phyloP scores from a whole-genome alignment of 2,329 filamentous ascomycete genomes.

The Tolypocladium ophioglossoides region DNA sequence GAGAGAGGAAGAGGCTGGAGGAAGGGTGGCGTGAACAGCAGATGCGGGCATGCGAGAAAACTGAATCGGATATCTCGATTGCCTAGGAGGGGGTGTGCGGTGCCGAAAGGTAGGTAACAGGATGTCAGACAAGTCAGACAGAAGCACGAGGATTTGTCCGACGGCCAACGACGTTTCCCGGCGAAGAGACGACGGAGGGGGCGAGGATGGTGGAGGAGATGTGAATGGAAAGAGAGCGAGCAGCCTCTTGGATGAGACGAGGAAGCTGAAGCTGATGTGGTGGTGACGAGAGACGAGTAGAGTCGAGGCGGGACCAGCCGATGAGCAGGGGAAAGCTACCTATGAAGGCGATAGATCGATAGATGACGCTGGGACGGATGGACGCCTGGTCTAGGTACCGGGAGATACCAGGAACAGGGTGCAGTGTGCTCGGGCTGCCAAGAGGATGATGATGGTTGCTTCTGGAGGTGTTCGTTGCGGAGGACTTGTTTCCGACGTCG shows the following conservation, averaged over 20 bases:
- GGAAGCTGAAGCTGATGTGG: neutral
- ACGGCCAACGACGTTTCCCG: neutral
- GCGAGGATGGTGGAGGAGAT: neutral
- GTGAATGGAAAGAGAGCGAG: neutral
- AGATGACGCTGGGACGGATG: neutral
- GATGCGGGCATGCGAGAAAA: neutral
- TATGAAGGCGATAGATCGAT: neutral
- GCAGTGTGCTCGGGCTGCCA: neutral
- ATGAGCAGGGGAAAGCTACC: neutral
- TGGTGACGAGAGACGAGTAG: neutral
- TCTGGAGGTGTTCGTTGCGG: neutral
- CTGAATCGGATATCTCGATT: conserved; percentile 5
- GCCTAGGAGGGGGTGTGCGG: neutral
- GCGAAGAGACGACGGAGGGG: neutral
- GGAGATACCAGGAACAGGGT: too few relatives aligned
- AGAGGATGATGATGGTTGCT: neutral
- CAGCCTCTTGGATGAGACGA: neutral
- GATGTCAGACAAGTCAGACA: neutral
- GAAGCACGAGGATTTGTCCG: neutral
- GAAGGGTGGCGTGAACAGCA: neutral
- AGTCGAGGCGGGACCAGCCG: neutral
- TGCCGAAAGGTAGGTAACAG: neutral
- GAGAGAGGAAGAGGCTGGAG: neutral
- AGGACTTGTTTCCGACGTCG: neutral
- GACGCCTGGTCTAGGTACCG: neutral